These are phyloP conservation scores for Thalassiosira delicatula DNA, from an alignment of 352 stramenopile genomes.

Conservation along the genomic window DNA sequence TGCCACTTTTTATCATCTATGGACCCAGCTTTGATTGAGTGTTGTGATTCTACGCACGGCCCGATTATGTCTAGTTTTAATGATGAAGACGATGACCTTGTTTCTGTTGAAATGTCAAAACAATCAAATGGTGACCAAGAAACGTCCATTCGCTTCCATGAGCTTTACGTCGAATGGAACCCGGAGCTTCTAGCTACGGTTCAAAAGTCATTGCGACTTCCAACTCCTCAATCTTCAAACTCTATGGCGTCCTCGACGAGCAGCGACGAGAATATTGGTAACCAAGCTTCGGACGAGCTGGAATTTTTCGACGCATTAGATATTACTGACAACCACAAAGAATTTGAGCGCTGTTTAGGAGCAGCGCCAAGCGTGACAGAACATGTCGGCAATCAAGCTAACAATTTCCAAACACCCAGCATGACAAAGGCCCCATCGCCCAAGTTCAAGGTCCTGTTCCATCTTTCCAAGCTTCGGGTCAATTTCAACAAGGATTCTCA, in stretches of 20 bases:
- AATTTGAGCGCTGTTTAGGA: neutral
- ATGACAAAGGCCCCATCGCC: neutral
- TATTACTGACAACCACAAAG: conserved; percentile 37
- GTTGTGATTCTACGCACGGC: conserved; percentile 37
- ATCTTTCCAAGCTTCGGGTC: conserved; percentile 72
- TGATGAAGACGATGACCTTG: conserved; percentile 48
- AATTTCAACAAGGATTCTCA: conserved; percentile 82
- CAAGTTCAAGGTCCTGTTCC: conserved; percentile 56
- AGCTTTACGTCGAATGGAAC: conserved; percentile 83
- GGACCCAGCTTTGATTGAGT: conserved; percentile 34
- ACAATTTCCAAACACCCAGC: neutral
- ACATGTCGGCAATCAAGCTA: neutral
- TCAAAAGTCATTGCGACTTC: conserved; percentile 62
- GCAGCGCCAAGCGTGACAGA: neutral
- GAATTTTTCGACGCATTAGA: conserved; percentile 79
- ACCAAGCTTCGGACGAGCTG: conserved; percentile 37
- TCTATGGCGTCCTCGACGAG: neutral
- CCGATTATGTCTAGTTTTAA: neutral
- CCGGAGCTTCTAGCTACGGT: conserved; percentile 77
- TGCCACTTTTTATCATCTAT: conserved; percentile 71
- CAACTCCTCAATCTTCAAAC: conserved; percentile 9
- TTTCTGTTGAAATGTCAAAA: conserved; percentile 42
- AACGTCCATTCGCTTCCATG: conserved; percentile 67
- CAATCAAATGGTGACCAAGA: conserved; percentile 30
- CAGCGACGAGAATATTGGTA: conserved; percentile 19